phyloP scores from a whole-genome alignment of 169 alveolate species.

The Plasmodium inui region DNA sequence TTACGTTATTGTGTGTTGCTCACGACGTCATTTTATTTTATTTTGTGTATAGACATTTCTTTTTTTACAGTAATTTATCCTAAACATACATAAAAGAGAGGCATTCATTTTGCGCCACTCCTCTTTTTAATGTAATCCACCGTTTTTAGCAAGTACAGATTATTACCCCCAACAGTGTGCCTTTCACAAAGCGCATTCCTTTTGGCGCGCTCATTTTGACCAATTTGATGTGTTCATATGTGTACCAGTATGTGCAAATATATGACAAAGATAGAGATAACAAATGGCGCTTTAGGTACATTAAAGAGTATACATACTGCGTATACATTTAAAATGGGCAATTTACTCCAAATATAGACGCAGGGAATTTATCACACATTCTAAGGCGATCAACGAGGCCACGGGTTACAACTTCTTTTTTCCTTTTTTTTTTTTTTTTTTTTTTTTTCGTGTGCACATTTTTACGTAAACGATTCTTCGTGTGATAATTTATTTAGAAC shows the following conservation, averaged over 20 bases:
- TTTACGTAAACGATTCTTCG: slow-evolving; percentile 9
- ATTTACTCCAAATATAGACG: neutral
- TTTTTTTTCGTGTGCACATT: neutral
- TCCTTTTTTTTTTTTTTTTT: slow-evolving; percentile 9
- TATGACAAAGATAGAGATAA: neutral
- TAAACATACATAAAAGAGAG: neutral
- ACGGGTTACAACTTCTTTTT: neutral
- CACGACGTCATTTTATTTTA: neutral
- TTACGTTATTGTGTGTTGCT: neutral
- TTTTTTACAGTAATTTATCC: neutral
- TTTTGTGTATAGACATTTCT: neutral
- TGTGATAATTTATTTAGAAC: neutral
- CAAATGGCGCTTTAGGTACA: neutral
- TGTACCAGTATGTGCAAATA: neutral
- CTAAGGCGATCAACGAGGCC: neutral
- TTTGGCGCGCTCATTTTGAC: neutral
- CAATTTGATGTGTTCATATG: neutral
- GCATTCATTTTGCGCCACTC: neutral
- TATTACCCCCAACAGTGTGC: neutral
- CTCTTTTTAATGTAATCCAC: neutral
- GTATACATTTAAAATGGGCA: neutral
- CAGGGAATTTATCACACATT: neutral
- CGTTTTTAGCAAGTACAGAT: neutral
- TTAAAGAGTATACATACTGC: neutral
- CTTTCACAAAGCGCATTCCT: neutral